Percentiles rank a stretch among this genome's conserved stretches.
Evolutionary conservation across 495 filamentous ascomycete genomes (phyloP).

Genomic region (Aspergillus saccharolyticus): DNA sequence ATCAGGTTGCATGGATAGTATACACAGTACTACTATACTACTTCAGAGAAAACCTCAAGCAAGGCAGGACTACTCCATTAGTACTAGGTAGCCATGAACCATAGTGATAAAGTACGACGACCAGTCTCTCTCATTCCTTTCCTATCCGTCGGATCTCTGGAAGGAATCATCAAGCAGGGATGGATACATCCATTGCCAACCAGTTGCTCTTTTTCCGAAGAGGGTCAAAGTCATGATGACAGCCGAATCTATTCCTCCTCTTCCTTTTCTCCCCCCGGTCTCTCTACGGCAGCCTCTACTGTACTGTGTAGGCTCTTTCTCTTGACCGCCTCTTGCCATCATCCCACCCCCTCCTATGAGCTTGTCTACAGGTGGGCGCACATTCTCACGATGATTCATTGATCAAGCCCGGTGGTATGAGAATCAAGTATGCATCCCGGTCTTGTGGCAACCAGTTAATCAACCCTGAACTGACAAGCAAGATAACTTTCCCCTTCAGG

Average conservation of each 20-base stretch:
- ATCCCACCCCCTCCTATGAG: background rate
- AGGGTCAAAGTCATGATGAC: conserved; percentile 13
- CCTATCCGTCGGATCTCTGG: background rate
- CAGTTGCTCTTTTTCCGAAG: background rate
- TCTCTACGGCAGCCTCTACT: background rate
- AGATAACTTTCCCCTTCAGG: conserved; percentile 20
- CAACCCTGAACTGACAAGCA: conserved; percentile 4
- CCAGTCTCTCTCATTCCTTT: no score
- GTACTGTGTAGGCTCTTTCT: no score
- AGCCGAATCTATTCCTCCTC: background rate
- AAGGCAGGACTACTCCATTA: no score
- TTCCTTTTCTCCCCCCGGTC: background rate
- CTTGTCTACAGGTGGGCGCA: no score
- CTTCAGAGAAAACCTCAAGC: background rate
- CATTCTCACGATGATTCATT: background rate
- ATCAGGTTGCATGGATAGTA: no score
- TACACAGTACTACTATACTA: no score
- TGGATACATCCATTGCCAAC: background rate
- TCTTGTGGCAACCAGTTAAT: conserved; percentile 2
- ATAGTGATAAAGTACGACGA: background rate
- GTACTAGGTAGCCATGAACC: background rate
- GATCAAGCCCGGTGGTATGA: background rate
- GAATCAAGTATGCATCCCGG: conserved; percentile 4
- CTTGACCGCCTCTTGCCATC: conserved; percentile 13
- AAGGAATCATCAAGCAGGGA: background rate